A percentile compares a stretch with the other conserved stretches of the same genome.
Evolutionary conservation across 495 filamentous ascomycete species (phyloP).

Genomic region (Aspergillus olivimuriae): DNA sequence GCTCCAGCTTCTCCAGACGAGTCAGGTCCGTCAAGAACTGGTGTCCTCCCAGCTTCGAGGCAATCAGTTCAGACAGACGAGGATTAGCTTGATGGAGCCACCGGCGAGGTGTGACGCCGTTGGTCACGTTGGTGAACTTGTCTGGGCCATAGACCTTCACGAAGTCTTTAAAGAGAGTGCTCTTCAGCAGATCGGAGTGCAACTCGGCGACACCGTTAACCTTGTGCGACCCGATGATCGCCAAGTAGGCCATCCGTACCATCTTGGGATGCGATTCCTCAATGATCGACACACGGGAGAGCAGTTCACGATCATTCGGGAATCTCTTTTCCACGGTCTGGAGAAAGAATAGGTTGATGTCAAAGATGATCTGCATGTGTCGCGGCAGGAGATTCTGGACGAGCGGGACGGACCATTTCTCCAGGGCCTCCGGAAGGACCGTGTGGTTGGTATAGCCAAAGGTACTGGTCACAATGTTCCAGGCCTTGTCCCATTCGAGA

Average conservation of each 20-base stretch:
- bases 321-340: constrained; percentile 83
- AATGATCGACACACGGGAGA: constrained; percentile 84
- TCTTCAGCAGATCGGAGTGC: constrained; percentile 94
- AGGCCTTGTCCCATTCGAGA: constrained; percentile 89
- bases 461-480: constrained; percentile 68
- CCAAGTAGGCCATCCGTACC: constrained; percentile 92
- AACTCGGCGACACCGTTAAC: constrained; percentile 97
- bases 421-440: constrained; percentile 89
- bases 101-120: constrained; percentile 89
- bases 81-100: constrained; percentile 99
- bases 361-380: constrained; percentile 96
- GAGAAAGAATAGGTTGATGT: constrained; percentile 92
- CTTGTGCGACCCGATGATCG: constrained; percentile 96
- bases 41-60: constrained; percentile 75
- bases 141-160: constrained; percentile 88
- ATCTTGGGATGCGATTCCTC: constrained; percentile 98
- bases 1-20: constrained; percentile 74
- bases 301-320: constrained; percentile 81
- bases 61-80: constrained; percentile 82
- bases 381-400: constrained; percentile 89
- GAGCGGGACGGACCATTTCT: constrained; percentile 96
- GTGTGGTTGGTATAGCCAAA: constrained; percentile 99
- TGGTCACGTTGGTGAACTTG: constrained; percentile 98
- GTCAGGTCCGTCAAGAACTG: constrained; percentile 86
- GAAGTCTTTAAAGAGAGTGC: constrained; percentile 99